phyloP scores from a whole-genome alignment of 176 grass and related monocot species.

The Aegilops sharonensis region DNA sequence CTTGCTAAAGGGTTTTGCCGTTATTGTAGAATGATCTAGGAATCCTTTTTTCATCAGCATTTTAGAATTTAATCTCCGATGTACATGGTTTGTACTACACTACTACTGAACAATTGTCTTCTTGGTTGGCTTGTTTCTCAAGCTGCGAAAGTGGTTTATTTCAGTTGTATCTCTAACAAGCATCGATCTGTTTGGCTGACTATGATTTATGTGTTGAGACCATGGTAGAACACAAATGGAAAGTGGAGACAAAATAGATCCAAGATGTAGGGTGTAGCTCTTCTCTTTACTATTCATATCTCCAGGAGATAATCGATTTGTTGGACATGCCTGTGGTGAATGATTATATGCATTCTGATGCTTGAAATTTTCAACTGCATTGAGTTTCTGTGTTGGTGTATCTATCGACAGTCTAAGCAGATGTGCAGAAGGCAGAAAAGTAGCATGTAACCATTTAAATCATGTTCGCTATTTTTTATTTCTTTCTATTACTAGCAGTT shows the following conservation, averaged over 20 bases:
- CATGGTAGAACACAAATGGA: neutral
- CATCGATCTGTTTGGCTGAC: neutral
- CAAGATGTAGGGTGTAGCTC: too few relatives aligned
- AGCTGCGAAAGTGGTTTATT: neutral
- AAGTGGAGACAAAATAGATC: too few relatives aligned
- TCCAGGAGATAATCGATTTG: neutral
- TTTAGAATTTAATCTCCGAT: neutral
- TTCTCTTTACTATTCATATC: too few relatives aligned
- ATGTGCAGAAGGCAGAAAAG: slow-evolving; percentile 63
- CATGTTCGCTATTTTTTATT: neutral
- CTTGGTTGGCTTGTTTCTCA: neutral
- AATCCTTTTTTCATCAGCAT: neutral
- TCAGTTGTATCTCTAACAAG: neutral
- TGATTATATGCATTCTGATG: neutral
- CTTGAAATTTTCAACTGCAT: neutral
- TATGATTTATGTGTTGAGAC: neutral
- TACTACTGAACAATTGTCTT: neutral
- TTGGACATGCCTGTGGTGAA: neutral
- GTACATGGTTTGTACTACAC: neutral
- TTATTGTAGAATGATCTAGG: neutral
- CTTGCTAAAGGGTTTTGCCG: neutral
- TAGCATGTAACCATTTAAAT: slow-evolving; percentile 45
- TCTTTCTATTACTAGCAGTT: slow-evolving; percentile 29
- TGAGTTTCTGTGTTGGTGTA: slow-evolving; percentile 11
- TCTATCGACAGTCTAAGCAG: slow-evolving; percentile 61